Evolutionary conservation across 1,139 yeast genomes (phyloP).

Genomic region (Williopsis jadinii): DNA sequence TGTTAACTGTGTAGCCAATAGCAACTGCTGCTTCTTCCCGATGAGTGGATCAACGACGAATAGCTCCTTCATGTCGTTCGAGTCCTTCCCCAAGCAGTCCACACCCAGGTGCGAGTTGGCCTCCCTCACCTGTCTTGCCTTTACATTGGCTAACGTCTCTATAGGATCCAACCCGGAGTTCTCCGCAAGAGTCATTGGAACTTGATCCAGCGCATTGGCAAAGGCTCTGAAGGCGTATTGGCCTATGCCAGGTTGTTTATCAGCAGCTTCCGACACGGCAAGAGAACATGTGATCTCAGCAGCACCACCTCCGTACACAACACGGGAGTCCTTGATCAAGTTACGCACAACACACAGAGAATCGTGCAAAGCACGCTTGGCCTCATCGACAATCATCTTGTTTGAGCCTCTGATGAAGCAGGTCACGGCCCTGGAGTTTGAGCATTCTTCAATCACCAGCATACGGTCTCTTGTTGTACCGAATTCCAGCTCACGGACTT

Average conservation of each 20-base stretch:
- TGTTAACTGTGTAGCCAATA: conserved; percentile 93
- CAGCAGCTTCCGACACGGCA: conserved; percentile 90
- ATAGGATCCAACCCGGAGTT: conserved; percentile 94
- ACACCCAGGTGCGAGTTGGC: conserved; percentile 73
- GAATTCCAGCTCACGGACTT: conserved; percentile 79
- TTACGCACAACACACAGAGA: conserved; percentile 96
- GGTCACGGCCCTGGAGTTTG: conserved; percentile 86
- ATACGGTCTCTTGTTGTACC: conserved; percentile 96
- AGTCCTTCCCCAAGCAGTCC: conserved; percentile 85
- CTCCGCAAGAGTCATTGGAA: conserved; percentile 94
- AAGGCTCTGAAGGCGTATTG: conserved; percentile 98
- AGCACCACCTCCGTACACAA: conserved; percentile 98
- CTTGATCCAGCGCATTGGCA: conserved; percentile 80
- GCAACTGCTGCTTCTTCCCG: conserved; percentile 92
- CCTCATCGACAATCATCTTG: conserved; percentile 97
- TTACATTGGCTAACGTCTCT: conserved; percentile 76
- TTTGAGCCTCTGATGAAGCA: conserved; percentile 92
- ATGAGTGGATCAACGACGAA: conserved; percentile 96
- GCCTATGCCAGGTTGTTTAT: conserved; percentile 87
- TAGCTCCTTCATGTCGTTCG: conserved; percentile 85
- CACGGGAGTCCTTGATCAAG: conserved; percentile 82
- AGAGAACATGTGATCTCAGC: conserved; percentile 92
- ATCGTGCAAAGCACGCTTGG: conserved; percentile 93
- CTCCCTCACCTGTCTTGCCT: conserved; percentile 79
- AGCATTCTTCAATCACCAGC: conserved; percentile 90